These are phyloP conservation scores for Blastobotrys muscicola DNA, from an alignment of 805 yeast genomes.

Conservation along the genomic window DNA sequence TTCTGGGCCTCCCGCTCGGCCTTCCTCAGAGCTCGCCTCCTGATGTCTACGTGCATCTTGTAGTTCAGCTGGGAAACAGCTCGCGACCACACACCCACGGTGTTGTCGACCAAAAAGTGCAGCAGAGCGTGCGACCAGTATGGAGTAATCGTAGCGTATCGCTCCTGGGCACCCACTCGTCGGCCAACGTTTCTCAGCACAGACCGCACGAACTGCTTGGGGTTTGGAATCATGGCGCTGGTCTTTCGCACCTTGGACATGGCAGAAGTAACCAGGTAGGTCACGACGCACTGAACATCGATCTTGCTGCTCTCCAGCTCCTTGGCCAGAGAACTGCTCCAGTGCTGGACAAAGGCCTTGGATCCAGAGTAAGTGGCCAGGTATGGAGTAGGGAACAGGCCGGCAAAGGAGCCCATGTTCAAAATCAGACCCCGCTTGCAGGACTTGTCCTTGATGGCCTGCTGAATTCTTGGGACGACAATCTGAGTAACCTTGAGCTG, in stretches of 20 bases:
- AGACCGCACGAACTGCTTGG: constrained; percentile 68
- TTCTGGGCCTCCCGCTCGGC: constrained; percentile 30
- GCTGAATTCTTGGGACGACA: constrained; percentile 61
- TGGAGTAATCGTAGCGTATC: constrained; percentile 81
- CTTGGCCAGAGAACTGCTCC: constrained; percentile 85
- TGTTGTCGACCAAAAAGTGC: constrained; percentile 67
- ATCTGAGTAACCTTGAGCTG: constrained; percentile 76
- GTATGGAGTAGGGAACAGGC: constrained; percentile 83
- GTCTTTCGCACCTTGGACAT: constrained; percentile 88
- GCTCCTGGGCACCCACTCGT: constrained; percentile 86
- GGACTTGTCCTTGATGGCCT: constrained; percentile 35
- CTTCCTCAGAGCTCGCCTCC: constrained; percentile 75
- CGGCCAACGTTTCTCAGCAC: constrained; percentile 65
- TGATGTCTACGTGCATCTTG: constrained; percentile 69
- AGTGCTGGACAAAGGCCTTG: constrained; percentile 85
- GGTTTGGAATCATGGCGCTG: constrained; percentile 69
- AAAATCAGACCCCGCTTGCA: constrained; percentile 56
- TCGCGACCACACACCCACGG: constrained; percentile 73
- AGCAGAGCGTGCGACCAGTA: constrained; percentile 89
- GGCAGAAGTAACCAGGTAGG: constrained; percentile 87
- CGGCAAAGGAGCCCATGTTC: constrained; percentile 97
- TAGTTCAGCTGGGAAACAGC: constrained; percentile 61
- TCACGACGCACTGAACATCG: constrained; percentile 78
- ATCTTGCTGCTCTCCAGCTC: constrained; percentile 61
- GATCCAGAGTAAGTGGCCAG: constrained; percentile 94